Base-by-base conservation (phyloP, 805 yeast genomes). In the Candida fluviatilis region DNA sequence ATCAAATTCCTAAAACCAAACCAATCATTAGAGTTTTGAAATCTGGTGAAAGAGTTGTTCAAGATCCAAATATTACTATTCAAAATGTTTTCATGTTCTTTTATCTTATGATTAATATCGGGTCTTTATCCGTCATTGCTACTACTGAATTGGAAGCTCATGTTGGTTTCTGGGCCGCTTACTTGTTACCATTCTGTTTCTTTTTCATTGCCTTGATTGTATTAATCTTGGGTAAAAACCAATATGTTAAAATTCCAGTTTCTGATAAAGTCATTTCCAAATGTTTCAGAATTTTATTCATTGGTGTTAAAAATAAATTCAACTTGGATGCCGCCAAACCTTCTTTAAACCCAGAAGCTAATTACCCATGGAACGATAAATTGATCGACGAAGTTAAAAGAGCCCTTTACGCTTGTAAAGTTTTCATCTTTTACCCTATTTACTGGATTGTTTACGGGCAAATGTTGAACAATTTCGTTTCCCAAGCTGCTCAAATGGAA, bases 1-100 rank as follows among this genome's bases (percentile, higher is more conserved):
- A 79, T 75, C 71, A 65, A 54, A 54, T 66, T 42, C 71, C 70
- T 39, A 65, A 64, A 44, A 63, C 64, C 29, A 55, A 55, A 44
- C 71, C 73, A 16, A 40, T 54, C 24, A 62, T 66, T 42, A 63
- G 54, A 46, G 60, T 61, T 13, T 57, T 63, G 52, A 63, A 64
- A 43, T 45, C 54, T 16, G 73, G 73, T 42, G 70, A 64, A 51
- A 51, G 59, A 38, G 73, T 66, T 10, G 51, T 66, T 36, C 63
- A 62, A 48, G 88, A 83, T 57, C 89, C 86, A 30, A 75, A 76
- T 51, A 68, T 80, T 37, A 82, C 91, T 36, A 69, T 82, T 48
- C 88, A 83, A 69, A 75, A 80, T 51, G 79, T 84, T 43, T 84
- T 84, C 56, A 78, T 82, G 82, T 67, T 80, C 43, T 85, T 84